Evolutionary conservation across 768 basidiomycete species (phyloP).

Genomic region (Gloeophyllum trabeum): DNA sequence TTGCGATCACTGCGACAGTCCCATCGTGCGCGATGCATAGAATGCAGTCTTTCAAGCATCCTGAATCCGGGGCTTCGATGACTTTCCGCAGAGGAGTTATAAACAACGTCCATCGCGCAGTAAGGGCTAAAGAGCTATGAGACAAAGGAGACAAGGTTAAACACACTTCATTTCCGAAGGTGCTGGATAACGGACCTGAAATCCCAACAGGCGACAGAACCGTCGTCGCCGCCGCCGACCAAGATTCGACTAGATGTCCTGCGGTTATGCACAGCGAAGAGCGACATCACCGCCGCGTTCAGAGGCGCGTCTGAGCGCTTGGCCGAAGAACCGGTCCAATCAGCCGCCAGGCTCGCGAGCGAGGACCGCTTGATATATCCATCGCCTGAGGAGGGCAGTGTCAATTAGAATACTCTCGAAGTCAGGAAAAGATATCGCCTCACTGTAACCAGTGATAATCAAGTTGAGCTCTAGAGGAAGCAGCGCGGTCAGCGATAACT

Average conservation of each 20-base stretch:
- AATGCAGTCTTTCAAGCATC: constrained; percentile 50
- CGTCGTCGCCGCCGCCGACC: constrained; percentile 70
- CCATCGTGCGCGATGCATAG: constrained; percentile 71
- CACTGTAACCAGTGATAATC: constrained; percentile 53
- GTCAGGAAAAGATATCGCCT: background rate
- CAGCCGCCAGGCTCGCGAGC: constrained; percentile 8
- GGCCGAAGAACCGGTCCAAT: constrained; percentile 14
- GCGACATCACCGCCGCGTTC: constrained; percentile 30
- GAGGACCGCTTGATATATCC: constrained; percentile 18
- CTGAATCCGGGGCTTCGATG: constrained; percentile 40
- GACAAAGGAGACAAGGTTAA: background rate
- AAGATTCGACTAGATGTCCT: constrained; percentile 52
- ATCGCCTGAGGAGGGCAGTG: constrained; percentile 12
- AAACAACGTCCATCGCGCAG: constrained; percentile 68
- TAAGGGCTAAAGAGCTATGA: constrained; percentile 33
- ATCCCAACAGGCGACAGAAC: constrained; percentile 67
- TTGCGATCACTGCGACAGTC: constrained; percentile 67
- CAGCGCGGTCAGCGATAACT: no score
- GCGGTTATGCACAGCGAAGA: constrained; percentile 47
- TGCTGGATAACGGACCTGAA: constrained; percentile 14
- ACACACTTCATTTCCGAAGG: no score
- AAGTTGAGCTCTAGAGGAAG: constrained; percentile 46
- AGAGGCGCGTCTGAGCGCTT: constrained; percentile 36
- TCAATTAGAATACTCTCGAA: background rate
- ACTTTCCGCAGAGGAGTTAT: constrained; percentile 50